These are phyloP conservation scores for Hemisphaericaspora lyxosophila DNA, from an alignment of 1,139 yeast species.

Conservation along the genomic window DNA sequence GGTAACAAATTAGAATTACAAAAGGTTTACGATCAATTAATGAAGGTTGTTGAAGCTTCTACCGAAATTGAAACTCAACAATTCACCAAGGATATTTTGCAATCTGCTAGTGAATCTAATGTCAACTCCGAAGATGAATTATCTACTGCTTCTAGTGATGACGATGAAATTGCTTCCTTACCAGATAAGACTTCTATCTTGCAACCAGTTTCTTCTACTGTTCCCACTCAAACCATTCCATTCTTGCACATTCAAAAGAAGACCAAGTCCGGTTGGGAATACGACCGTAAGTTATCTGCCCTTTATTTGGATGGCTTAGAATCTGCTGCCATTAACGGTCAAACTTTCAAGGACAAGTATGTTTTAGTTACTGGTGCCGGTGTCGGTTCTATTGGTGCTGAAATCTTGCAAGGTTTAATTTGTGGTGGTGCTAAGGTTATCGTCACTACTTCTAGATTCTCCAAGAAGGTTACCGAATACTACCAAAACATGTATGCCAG, in stretches of 20 bases:
- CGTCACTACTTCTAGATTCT: conserved; percentile 94
- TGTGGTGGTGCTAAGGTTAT: conserved; percentile 98
- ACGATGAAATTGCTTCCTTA: conserved; percentile 82
- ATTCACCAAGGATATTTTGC: conserved; percentile 43
- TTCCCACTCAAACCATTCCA: conserved; percentile 87
- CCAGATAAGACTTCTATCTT: conserved; percentile 68
- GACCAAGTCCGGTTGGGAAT: conserved; percentile 77
- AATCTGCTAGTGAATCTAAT: conserved; percentile 34
- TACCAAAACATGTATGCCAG: conserved; percentile 92
- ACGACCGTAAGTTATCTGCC: conserved; percentile 76
- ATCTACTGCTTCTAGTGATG: conserved; percentile 41
- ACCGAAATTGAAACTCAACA: conserved; percentile 60
- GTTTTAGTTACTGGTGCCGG: conserved; percentile 98
- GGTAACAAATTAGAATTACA: conserved; percentile 75
- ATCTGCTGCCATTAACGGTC: conserved; percentile 88
- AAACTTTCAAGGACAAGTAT: conserved; percentile 82
- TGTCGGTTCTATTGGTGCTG: conserved; percentile 98
- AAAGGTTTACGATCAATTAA: conserved; percentile 73
- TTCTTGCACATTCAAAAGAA: conserved; percentile 89
- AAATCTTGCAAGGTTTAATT: conserved; percentile 87
- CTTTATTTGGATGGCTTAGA: conserved; percentile 87
- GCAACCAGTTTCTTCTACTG: conserved; percentile 70
- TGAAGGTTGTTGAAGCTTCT: conserved; percentile 68
- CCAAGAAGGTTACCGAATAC: conserved; percentile 91
- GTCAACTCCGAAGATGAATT: conserved; percentile 54